Base-by-base conservation (phyloP, 2,329 filamentous ascomycete species). In the Colletotrichum liaoningense region DNA sequence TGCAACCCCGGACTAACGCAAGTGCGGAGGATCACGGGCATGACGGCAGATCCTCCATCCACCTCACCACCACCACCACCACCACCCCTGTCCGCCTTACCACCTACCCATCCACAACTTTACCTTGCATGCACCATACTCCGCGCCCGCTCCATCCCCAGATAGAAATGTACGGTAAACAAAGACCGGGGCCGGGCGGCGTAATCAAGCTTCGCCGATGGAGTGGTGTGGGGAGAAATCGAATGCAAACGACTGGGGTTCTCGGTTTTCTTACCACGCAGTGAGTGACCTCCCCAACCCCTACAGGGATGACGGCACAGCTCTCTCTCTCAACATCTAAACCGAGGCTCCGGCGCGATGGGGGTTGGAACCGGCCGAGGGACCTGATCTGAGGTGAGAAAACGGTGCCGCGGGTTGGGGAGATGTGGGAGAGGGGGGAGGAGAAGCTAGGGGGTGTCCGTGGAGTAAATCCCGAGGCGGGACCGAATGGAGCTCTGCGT, bases 381-480 rank as follows among this genome's bases (percentile, higher is more conserved):
- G 38, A 14, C 26, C 5, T 11, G 24, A 24, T 28, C 54, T 24
- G 14, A 56, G 54, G 22, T 16, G 7, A 42, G 12, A 42, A 42
- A 19, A 35, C 33, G 33, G 33, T 35, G 33, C 38, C 16, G 38
- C 38, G 55, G 12, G 16, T 2, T 8, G 46, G 49, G 49, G 62
- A 28, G 26, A 63, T 9, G 30, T 30, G 30, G 30, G 38, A 26
- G 16, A 22, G 49, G 63, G 14, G 5, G 26, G 12, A 24, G 24
- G n/a, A 7, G 28, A 30, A 5, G 19, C 42, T 46, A 49, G 14
- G 30, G 33, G 52, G 64, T 16, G 57, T 63, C 38, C 65, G 38
- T 63, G 38, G 30, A 63, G 35, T n/a, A 49, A 63, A 71, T 42
- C 58, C 69, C 38, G 65, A 72, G 58, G 33, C 59, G 64, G 58